Percentiles rank a stretch among this genome's conserved stretches.
These are phyloP conservation scores for Micromonas pusilla DNA, from an alignment of 139 green algal genomes.

Conservation along the genomic window DNA sequence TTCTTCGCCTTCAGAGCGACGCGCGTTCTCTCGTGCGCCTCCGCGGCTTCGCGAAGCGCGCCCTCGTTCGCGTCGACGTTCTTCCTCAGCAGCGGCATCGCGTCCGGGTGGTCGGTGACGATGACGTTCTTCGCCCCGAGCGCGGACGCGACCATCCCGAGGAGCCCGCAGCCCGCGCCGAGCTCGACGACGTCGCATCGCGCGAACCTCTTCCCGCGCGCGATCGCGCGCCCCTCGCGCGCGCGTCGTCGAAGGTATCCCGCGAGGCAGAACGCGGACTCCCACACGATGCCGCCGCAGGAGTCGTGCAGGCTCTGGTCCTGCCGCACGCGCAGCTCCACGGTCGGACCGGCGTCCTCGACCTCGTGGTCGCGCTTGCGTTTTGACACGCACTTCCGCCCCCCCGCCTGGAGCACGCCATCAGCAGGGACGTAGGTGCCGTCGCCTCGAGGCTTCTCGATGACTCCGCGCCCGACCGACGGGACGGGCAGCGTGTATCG, in stretches of 20 bases:
- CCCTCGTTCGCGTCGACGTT: conserved; percentile 10
- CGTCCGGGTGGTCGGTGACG: neutral
- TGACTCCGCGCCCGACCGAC: too few species aligned
- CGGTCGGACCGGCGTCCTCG: neutral
- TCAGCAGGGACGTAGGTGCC: too few species aligned
- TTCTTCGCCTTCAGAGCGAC: neutral
- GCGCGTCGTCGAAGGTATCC: neutral
- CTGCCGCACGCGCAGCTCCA: neutral
- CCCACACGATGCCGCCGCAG: conserved; percentile 24
- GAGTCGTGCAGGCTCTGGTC: neutral
- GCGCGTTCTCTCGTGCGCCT: too few species aligned
- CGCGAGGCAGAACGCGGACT: neutral
- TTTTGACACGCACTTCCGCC: too few species aligned
- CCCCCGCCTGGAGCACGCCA: too few species aligned
- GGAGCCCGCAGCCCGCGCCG: neutral
- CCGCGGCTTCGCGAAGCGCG: neutral
- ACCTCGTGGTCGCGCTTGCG: neutral
- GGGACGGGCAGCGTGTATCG: neutral
- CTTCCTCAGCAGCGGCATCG: neutral
- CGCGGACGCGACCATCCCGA: neutral
- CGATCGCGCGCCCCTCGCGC: neutral
- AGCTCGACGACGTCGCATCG: conserved; percentile 18
- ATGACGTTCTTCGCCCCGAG: neutral
- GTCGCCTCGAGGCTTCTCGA: too few species aligned
- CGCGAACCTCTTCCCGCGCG: neutral